Evolutionary conservation across 306 rosid genomes (phyloP), one percentile per base, ranked within the genome.

Genomic region (Castanopsis chinensis): DNA sequence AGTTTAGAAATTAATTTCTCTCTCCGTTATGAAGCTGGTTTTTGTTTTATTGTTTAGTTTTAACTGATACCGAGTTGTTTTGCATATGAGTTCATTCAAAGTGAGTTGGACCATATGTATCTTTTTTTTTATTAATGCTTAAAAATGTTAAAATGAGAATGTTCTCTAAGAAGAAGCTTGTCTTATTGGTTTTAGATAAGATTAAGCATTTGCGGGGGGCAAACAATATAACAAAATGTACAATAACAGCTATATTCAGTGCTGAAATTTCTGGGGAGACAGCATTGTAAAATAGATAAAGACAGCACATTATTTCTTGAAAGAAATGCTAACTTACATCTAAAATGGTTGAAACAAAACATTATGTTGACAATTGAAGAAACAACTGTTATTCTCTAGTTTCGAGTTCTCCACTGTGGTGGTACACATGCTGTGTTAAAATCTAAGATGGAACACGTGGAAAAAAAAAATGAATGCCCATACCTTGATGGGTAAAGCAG

Each of bases 391-490:
- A 28, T 35, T 35, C 7, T 33, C 5, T 19, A 67, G 35, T 33
- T 67, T 25, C 1, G 4, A 67, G 37, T 68, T 68, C 52, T 35
- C 52, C 52, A 14, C 23, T 6, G 3, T 68, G 27, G 15, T 9
- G 18, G 4, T 12, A 12, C 27, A 68, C 52, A 68, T 68, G 52
- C 41, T 68, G 5, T 68, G 52, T 49, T 35, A 68, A 68, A 64
- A 68, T 68, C 72, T 35, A 68, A 35, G 53, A 35, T 68, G 72
- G 72, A 68, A 23, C 51, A 33, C n/a, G 14, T 68, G 72, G 52
- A 4, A 8, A 3, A 37, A 35, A 35, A 37, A 33, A 33, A n/a
- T 9, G 72, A 68, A 68, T 13, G 19, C 11, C 11, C 18, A 28
- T 63, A n/a, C 72, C 51, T 68, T 35, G 52, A 33, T 68, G 17